Evolutionary conservation across 805 yeast genomes (phyloP).

Genomic region (Yamadazyma nakazawae): DNA sequence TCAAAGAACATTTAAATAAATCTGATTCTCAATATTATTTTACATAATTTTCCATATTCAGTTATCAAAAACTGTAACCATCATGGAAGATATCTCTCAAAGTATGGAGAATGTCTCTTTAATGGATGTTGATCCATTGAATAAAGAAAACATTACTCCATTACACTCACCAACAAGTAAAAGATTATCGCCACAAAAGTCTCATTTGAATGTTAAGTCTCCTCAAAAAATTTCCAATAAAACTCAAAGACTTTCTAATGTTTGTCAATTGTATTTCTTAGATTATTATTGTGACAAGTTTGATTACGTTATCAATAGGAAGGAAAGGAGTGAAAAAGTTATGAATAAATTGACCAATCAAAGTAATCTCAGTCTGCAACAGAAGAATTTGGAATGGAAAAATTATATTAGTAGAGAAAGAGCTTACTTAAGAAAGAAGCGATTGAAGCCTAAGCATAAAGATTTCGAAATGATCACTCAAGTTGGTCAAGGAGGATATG

Average conservation of each 20-base stretch:
- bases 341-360: conserved; percentile 53
- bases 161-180: conserved; percentile 12
- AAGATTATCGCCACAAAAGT: conserved; percentile 29
- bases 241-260: conserved; percentile 82
- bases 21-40: not conserved
- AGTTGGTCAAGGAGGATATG: conserved; percentile 99
- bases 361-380: conserved; percentile 39
- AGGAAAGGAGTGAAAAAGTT: conserved; percentile 75
- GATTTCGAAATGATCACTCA: conserved; percentile 97
- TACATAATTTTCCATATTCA: not conserved
- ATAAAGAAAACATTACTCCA: conserved; percentile 39
- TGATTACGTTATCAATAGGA: conserved; percentile 84
- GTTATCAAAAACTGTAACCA: conserved; percentile 12
- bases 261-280: conserved; percentile 88
- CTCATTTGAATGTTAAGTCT: conserved; percentile 12
- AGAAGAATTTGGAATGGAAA: conserved; percentile 56
- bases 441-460: conserved; percentile 88
- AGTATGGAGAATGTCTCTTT: conserved; percentile 43
- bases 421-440: conserved; percentile 77
- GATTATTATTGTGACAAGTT: conserved; percentile 96
- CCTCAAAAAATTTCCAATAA: conserved; percentile 51
- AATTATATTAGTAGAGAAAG: conserved; percentile 82
- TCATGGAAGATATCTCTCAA: conserved; percentile 38
- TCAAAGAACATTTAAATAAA: conserved; percentile 3
- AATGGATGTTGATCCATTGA: conserved; percentile 40